These are phyloP conservation scores for Daldinia concentrica DNA, from an alignment of 495 filamentous ascomycete species.

Conservation along the genomic window DNA sequence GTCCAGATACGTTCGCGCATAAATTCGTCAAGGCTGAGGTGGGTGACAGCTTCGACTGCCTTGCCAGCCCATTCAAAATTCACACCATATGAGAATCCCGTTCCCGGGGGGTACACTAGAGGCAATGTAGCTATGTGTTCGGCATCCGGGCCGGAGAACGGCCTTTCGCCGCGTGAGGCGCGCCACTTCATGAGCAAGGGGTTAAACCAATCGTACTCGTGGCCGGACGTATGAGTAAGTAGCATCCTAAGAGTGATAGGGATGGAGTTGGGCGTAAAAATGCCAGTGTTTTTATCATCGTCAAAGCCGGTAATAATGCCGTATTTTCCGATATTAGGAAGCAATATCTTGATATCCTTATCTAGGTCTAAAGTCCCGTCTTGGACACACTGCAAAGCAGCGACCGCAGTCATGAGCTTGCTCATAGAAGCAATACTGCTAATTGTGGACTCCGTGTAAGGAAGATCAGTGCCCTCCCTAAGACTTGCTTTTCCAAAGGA, in stretches of 20 bases:
- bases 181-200: slow-evolving; percentile 51
- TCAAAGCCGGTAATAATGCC: slow-evolving; percentile 54
- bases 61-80: slow-evolving; percentile 62
- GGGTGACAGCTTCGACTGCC: slow-evolving; percentile 53
- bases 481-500: slow-evolving; percentile 30
- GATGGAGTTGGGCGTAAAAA: slow-evolving; percentile 39
- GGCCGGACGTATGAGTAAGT: slow-evolving; percentile 61
- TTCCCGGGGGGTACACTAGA: slow-evolving; percentile 58
- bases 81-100: slow-evolving; percentile 57
- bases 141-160: slow-evolving; percentile 21
- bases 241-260: slow-evolving; percentile 58
- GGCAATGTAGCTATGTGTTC: slow-evolving; percentile 50
- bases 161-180: slow-evolving; percentile 28
- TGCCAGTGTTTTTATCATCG: slow-evolving; percentile 41
- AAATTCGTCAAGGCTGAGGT: slow-evolving; percentile 31
- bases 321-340: slow-evolving; percentile 54
- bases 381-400: slow-evolving; percentile 61
- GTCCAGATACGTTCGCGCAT: slow-evolving; percentile 40
- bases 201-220: slow-evolving; percentile 55
- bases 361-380: slow-evolving; percentile 54
- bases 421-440: slow-evolving; percentile 62
- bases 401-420: slow-evolving; percentile 62
- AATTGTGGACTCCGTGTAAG: slow-evolving; percentile 60
- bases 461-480: slow-evolving; percentile 21
- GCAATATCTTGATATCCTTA: slow-evolving; percentile 49